Evolutionary conservation across 2,329 filamentous ascomycete genomes (phyloP), one percentile per base, ranked within the genome.

Genomic region (Alternaria angustiovoidea): DNA sequence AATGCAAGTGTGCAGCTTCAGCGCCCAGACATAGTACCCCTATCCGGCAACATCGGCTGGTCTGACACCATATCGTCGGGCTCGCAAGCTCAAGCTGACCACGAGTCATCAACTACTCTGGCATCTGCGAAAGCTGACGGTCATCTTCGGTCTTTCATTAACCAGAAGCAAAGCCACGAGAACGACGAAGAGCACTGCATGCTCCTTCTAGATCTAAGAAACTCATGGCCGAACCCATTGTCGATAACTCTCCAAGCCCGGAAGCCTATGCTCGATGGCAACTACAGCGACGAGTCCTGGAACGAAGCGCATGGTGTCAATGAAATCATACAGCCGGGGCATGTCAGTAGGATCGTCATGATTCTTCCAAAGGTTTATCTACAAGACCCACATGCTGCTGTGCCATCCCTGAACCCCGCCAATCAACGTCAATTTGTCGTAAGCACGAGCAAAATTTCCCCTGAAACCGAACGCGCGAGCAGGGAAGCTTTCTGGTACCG

Each of bases 381-480:
- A 20, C 84, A 89, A n/a, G 87, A 95, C 63, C 89, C 92, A 3
- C 88, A 93, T 72, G 89, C 89, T 2, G 84, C 90, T 1, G 91
- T 97, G 39, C 94, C 93, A 1, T 89, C 88, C 1, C 83, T 97
- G 9, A 93, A 94, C 66, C 90, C 91, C 0, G 88, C 90, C 0
- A 88, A 90, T n/a, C 90, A 93, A 73, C 87, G 93, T n/a, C 94
- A 97, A 73, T 97, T 96, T 70, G 92, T 97, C 30, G 92, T 97
- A 43, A 95, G 91, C 77, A 87, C 89, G 16, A 89, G 88, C 73
- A 91, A 91, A 69, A 87, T 94, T 57, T 89, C 91, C 0, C 91
- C 92, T 0, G 92, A 95, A 65, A 87, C 86, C 43, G 94, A 97
- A 79, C 87, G 91, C 34, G 86, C 88, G 12, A 90, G 86, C 61